A percentile compares a stretch with the other conserved stretches of the same genome.
Evolutionary conservation across 106 monocot species (phyloP).

Genomic region (Amphibolis antarctica): DNA sequence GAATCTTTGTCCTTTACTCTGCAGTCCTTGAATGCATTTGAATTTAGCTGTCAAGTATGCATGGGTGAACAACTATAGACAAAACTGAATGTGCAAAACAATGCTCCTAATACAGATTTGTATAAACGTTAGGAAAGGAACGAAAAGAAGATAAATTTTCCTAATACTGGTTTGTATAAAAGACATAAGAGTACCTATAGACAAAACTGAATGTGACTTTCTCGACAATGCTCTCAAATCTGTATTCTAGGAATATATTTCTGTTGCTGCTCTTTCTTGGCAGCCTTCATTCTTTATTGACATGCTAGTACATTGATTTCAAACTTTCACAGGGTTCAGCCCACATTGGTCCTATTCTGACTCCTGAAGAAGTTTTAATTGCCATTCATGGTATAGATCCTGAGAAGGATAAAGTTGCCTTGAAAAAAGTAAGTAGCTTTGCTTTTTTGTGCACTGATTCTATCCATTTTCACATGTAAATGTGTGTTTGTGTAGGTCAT

Average conservation of each 20-base stretch:
- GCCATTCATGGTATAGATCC: slow-evolving; percentile 89
- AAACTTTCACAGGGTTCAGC: slow-evolving; percentile 34
- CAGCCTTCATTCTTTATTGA: neutral
- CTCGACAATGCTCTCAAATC: too few species aligned
- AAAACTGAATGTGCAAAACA: too few species aligned
- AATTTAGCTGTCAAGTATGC: too few species aligned
- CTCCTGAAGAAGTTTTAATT: slow-evolving; percentile 78
- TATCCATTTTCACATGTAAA: neutral
- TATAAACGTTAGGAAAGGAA: too few species aligned
- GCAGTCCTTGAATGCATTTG: too few species aligned
- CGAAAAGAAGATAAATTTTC: too few species aligned
- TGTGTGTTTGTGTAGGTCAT: slow-evolving; percentile 42
- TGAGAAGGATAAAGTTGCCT: slow-evolving; percentile 60
- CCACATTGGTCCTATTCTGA: slow-evolving; percentile 35
- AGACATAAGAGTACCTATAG: too few species aligned
- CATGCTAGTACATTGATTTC: neutral
- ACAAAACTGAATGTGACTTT: too few species aligned
- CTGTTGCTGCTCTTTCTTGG: neutral
- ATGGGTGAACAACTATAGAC: too few species aligned
- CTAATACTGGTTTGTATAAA: too few species aligned
- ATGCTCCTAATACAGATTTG: too few species aligned
- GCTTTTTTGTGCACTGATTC: neutral
- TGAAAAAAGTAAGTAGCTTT: slow-evolving; percentile 59
- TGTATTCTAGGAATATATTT: neutral
- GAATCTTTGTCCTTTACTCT: too few species aligned